Conservation (phyloP, 495 filamentous ascomycete genomes). For the Lasiosphaeria hispida region DNA sequence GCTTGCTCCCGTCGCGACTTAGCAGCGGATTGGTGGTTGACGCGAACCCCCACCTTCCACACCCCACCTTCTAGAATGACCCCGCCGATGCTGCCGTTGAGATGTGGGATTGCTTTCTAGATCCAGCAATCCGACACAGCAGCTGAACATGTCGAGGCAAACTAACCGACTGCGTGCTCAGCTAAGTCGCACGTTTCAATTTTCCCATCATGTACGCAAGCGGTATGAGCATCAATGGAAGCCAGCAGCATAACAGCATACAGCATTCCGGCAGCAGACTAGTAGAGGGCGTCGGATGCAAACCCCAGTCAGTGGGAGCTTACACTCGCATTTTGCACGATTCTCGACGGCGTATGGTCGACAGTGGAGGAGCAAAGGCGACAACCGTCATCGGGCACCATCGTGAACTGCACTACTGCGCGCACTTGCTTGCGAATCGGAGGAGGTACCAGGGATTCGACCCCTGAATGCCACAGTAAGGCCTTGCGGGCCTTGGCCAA, state of each 20-base stretch:
- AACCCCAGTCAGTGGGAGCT: too few relatives aligned
- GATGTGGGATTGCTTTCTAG: too few relatives aligned
- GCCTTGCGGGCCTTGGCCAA: not conserved
- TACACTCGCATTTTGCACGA: too few relatives aligned
- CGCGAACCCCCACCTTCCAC: not conserved
- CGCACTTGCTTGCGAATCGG: conserved; percentile 9
- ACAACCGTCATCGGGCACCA: not conserved
- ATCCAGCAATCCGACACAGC: too few relatives aligned
- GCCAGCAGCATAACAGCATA: too few relatives aligned
- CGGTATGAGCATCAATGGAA: too few relatives aligned
- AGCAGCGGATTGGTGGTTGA: not conserved
- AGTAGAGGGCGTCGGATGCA: too few relatives aligned
- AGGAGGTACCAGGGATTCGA: conserved; percentile 5
- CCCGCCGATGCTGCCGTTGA: not conserved
- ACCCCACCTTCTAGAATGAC: not conserved
- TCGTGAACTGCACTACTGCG: not conserved
- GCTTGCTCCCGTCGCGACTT: not conserved
- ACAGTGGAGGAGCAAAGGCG: not conserved
- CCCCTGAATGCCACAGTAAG: not conserved
- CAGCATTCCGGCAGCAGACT: too few relatives aligned
- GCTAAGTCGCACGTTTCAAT: too few relatives aligned
- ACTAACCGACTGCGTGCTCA: too few relatives aligned
- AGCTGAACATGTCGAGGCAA: too few relatives aligned
- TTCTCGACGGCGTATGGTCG: not conserved
- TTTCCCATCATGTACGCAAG: too few relatives aligned